A percentile compares a stretch with the other conserved stretches of the same genome.
phyloP scores from a whole-genome alignment of 805 yeast species.

The Priceomyces carsonii region DNA sequence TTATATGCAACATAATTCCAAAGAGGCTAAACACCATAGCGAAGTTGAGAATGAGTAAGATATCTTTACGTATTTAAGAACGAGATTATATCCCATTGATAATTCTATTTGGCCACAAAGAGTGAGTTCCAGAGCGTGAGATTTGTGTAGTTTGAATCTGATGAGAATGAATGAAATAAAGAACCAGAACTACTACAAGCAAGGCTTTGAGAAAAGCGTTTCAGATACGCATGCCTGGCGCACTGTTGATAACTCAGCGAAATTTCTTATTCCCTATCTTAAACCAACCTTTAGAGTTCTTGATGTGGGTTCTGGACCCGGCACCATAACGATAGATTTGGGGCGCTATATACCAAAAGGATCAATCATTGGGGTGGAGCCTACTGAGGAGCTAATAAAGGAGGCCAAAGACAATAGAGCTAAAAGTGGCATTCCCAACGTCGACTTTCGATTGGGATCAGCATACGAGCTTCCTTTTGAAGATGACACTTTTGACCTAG shows the following conservation, averaged over 20 bases:
- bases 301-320: constrained; percentile 47
- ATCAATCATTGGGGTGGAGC: constrained; percentile 31
- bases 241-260: constrained; percentile 27
- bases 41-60: no score
- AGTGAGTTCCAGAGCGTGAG: no score
- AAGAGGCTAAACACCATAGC: no score
- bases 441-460: constrained; percentile 28
- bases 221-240: constrained; percentile 35
- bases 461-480: constrained; percentile 29
- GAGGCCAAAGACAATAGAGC: constrained; percentile 15
- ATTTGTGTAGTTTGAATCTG: no score
- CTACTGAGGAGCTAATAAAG: constrained; percentile 28
- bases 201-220: constrained; percentile 21
- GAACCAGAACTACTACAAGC: constrained; percentile 22
- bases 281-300: constrained; percentile 25
- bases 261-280: constrained; percentile 24
- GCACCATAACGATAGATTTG: constrained; percentile 36
- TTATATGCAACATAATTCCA: no score
- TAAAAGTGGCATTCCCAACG: constrained; percentile 12
- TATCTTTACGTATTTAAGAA: no score
- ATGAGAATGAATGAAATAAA: no score
- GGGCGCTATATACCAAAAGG: constrained; percentile 29
- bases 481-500: constrained; percentile 39
- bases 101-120: no score
- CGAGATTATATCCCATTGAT: no score